Evolutionary conservation across 2,329 filamentous ascomycete species (phyloP).

Genomic region (Ceratocystis papillata): DNA sequence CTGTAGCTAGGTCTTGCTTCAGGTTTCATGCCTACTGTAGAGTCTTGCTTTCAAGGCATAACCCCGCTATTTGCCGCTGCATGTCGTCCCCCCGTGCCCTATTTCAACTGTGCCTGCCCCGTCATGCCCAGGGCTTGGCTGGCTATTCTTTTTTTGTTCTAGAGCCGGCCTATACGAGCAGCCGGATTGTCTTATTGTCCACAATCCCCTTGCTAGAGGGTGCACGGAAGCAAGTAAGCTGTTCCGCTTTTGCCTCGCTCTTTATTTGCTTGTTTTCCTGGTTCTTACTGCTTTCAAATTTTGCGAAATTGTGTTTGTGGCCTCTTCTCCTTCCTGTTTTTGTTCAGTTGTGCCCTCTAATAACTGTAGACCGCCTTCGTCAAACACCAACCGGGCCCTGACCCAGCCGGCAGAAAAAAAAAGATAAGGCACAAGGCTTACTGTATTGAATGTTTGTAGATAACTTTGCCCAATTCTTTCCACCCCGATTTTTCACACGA

Average conservation of each 20-base stretch:
- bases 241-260: neutral
- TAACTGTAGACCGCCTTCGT: neutral
- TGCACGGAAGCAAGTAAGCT: neutral
- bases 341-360: neutral
- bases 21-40: neutral
- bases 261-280: neutral
- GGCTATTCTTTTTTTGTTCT: slow-evolving; percentile 1
- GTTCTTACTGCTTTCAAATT: neutral
- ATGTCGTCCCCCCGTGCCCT: too few relatives aligned
- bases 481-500: neutral
- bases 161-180: neutral
- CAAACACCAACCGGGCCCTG: neutral
- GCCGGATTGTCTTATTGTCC: neutral
- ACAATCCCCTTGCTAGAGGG: neutral
- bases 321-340: neutral
- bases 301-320: neutral
- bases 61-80: too few relatives aligned
- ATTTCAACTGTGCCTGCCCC: neutral
- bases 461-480: neutral
- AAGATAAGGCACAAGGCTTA: neutral
- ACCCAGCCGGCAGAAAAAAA: neutral
- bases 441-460: neutral
- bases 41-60: too few relatives aligned
- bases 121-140: neutral
- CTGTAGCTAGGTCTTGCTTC: neutral